Evolutionary conservation across 306 rosid species (phyloP).

Genomic region (Albizia julibrissin): DNA sequence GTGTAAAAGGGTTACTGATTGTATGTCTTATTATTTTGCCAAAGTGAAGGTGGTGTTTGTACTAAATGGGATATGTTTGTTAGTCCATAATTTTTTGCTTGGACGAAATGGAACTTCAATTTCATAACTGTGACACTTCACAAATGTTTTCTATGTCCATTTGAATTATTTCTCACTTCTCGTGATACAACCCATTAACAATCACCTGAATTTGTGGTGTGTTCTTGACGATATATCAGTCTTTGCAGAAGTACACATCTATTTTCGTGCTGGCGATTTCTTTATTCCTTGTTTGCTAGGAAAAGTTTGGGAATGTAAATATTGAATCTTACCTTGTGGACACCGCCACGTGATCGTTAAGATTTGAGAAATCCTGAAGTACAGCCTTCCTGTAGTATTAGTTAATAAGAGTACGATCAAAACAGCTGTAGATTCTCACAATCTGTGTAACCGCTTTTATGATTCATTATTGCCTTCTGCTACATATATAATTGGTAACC

Average conservation of each 20-base stretch:
- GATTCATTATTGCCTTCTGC: background rate
- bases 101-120: constrained; percentile 12
- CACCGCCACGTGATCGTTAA: background rate
- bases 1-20: constrained; percentile 45
- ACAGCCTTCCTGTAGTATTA: background rate
- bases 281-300: constrained; percentile 26
- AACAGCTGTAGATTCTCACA: background rate
- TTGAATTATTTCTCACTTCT: background rate
- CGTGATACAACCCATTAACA: background rate
- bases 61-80: constrained; percentile 33
- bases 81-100: constrained; percentile 15
- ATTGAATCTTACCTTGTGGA: constrained; percentile 16
- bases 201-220: constrained; percentile 4
- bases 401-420: background rate
- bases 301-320: constrained; percentile 8
- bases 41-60: constrained; percentile 41
- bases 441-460: background rate
- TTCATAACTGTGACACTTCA: constrained; percentile 15
- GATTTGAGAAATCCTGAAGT: background rate
- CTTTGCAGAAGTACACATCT: constrained; percentile 18
- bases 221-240: constrained; percentile 26
- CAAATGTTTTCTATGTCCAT: constrained; percentile 3
- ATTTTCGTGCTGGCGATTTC: constrained; percentile 16
- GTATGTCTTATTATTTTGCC: constrained; percentile 30
- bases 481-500: background rate